phyloP scores from a whole-genome alignment of 2,329 filamentous ascomycete genomes.

The Colletotrichum liaoningense region DNA sequence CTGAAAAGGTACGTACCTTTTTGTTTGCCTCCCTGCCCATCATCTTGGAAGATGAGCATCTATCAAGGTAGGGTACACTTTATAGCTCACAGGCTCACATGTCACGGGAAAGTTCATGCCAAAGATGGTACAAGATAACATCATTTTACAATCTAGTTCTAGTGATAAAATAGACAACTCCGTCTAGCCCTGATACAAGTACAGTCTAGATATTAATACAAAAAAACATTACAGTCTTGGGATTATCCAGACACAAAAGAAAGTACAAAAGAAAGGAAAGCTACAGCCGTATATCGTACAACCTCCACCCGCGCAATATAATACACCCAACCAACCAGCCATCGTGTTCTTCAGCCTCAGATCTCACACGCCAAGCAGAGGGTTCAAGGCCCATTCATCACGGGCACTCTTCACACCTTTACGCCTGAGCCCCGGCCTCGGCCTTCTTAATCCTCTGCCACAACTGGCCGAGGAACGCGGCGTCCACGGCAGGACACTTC shows the following conservation, averaged over 20 bases:
- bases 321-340: not conserved
- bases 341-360: not conserved
- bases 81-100: not conserved
- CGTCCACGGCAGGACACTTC: constrained; percentile 38
- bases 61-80: no score
- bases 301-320: not conserved
- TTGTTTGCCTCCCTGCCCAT: not conserved
- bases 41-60: not conserved
- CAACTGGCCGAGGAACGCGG: constrained; percentile 29
- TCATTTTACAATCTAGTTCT: not conserved
- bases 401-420: not conserved
- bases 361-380: not conserved
- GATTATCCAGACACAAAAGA: not conserved
- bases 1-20: not conserved
- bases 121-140: not conserved
- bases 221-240: not conserved
- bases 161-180: not conserved
- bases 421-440: not conserved
- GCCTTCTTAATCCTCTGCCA: not conserved
- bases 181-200: not conserved
- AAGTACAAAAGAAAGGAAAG: not conserved
- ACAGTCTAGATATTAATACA: not conserved
- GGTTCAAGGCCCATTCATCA: not conserved
- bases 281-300: not conserved
- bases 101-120: not conserved